Evolutionary conservation across 371 early-diverging fungal genomes (phyloP), one percentile per base, ranked within the genome.

Genomic region (Mortierella sp.): DNA sequence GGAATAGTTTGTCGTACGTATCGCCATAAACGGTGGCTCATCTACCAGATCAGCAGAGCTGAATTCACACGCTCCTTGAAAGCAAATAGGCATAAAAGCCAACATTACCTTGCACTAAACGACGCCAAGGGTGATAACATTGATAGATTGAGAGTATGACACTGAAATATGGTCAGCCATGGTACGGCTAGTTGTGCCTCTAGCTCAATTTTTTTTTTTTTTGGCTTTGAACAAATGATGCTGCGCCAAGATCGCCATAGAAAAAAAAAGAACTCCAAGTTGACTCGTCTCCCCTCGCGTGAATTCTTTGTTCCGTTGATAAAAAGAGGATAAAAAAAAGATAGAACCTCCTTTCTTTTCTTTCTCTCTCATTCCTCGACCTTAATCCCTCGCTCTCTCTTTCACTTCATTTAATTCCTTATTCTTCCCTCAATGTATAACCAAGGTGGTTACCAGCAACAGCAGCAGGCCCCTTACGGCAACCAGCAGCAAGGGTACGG

Each of bases 381-480:
- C 40, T 66, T 49, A 49, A 58, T 66, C 45, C 56, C 47, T 65
- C 19, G 22, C 13, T 45, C 45, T 28, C 40, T 42, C 53, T 49
- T 37, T n/a, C 49, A 13, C 2, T 54, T 34, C 35, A 49, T 47
- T 19, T 47, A 57, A 17, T 47, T 53, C 31, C 34, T 29, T 43
- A 26, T 3, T 34, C 15, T 19, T 51, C 66, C 37, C 9, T 15
- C 34, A 22, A 66, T 42, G 42, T 66, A 63, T 55, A 62, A 74
- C 53, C 74, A 74, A 32, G 63, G 58, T 59, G 51, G 60, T 9
- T 68, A 68, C 23, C 61, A 61, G 5, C 64, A 70, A 54, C 68
- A 68, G 31, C 68, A 28, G 9, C 31, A 56, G 17, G 61, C 57
- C 37, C 37, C 10, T 10, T 7, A 37, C 37, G 10, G 9, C 47